phyloP scores from a whole-genome alignment of 1,139 yeast species.

The Blastobotrys buckinghamii region DNA sequence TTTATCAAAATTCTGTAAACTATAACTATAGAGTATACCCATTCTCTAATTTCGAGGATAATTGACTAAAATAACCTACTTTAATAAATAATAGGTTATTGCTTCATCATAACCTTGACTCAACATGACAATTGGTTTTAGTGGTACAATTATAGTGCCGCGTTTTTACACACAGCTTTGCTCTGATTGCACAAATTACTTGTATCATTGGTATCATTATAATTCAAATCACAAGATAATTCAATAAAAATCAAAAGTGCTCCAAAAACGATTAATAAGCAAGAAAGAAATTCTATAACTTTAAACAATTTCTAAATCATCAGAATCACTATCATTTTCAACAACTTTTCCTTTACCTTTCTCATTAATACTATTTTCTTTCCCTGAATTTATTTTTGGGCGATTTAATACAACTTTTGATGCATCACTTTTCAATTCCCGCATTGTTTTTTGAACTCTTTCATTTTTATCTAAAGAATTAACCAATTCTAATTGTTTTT shows the following conservation, averaged over 20 bases:
- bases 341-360: neutral
- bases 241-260: neutral
- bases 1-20: no score
- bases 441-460: neutral
- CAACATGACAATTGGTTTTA: no score
- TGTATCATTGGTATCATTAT: no score
- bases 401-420: neutral
- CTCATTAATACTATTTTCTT: neutral
- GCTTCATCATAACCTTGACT: no score
- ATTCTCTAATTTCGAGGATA: no score
- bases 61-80: no score
- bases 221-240: no score
- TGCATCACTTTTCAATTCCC: neutral
- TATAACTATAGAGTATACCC: no score
- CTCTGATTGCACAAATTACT: no score
- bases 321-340: conserved; percentile 23
- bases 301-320: conserved; percentile 37
- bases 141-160: no score
- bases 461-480: neutral
- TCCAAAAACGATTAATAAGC: neutral
- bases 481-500: neutral
- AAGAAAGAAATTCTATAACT: neutral
- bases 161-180: no score
- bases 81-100: no score
- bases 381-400: neutral